Evolutionary conservation across 2,329 filamentous ascomycete species (phyloP).

Genomic region (Pseudogymnoascus sp.): DNA sequence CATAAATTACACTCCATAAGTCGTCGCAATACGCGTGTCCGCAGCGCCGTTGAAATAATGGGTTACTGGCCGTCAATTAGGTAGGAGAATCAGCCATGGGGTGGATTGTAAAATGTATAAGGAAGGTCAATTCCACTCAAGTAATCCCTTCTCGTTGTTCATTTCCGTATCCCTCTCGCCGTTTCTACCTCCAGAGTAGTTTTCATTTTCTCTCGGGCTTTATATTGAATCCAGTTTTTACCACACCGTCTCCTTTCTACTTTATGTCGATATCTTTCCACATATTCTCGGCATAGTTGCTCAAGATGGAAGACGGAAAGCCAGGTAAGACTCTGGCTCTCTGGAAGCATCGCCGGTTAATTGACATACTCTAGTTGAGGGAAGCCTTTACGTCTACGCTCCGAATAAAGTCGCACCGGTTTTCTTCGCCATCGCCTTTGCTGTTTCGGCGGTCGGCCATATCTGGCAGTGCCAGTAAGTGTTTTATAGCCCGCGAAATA

Average conservation of each 20-base stretch:
- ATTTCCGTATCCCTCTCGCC: neutral
- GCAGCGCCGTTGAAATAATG: neutral
- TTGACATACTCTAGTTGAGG: conserved; percentile 8
- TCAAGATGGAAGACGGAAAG: conserved; percentile 8
- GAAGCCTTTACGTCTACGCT: conserved; percentile 36
- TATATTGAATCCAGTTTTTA: neutral
- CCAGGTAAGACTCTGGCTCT: neutral
- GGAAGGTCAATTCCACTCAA: neutral
- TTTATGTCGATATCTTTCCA: neutral
- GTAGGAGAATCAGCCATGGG: neutral
- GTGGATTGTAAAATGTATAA: neutral
- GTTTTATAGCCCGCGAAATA: conserved; percentile 10
- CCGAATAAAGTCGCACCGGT: conserved; percentile 45
- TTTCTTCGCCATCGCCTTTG: conserved; percentile 40
- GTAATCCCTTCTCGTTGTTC: neutral
- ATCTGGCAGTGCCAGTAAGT: conserved; percentile 47
- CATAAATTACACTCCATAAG: neutral
- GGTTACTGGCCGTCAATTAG: neutral
- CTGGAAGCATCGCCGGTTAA: neutral
- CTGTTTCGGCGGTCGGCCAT: conserved; percentile 36
- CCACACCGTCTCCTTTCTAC: neutral
- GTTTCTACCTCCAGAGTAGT: neutral
- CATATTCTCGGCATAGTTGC: neutral
- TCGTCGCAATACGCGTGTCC: conserved; percentile 9
- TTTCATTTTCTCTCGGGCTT: neutral